Evolutionary conservation across 2,329 filamentous ascomycete genomes (phyloP).

Genomic region (Trichothecium roseum): DNA sequence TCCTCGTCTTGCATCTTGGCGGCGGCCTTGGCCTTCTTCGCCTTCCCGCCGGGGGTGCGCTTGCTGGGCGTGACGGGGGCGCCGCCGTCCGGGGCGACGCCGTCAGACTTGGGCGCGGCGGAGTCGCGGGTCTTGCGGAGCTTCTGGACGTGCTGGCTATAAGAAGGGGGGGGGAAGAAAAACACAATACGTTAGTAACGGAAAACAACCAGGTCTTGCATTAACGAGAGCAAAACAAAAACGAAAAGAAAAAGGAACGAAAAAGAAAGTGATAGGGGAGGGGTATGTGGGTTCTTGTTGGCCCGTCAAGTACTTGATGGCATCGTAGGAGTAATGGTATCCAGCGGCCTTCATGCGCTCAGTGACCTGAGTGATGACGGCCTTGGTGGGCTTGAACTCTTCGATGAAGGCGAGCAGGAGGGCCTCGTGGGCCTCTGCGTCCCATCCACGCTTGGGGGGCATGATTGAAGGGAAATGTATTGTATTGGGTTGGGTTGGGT

Average conservation of each 20-base stretch:
- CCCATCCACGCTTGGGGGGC: constrained; percentile 13
- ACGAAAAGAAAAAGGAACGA: constrained; percentile 1
- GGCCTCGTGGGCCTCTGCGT: constrained; percentile 25
- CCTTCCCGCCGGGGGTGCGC: constrained; percentile 11
- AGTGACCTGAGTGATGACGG: constrained; percentile 20
- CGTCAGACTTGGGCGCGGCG: constrained; percentile 10
- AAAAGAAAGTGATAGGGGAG: constrained; percentile 1
- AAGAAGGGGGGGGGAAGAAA: background rate
- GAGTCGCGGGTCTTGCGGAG: constrained; percentile 25
- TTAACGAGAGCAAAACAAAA: background rate
- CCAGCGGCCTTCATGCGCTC: constrained; percentile 21
- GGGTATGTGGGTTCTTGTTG: too few relatives aligned
- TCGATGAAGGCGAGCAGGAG: constrained; percentile 26
- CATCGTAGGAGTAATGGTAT: constrained; percentile 26
- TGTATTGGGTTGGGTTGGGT: background rate
- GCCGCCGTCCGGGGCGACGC: constrained; percentile 7
- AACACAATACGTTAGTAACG: constrained; percentile 8
- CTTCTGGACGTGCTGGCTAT: constrained; percentile 36
- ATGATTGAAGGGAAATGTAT: constrained; percentile 5
- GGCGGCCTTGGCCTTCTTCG: constrained; percentile 12
- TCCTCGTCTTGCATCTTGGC: constrained; percentile 10
- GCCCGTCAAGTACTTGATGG: constrained; percentile 30
- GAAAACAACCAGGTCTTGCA: too few relatives aligned
- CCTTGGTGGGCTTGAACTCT: constrained; percentile 21
- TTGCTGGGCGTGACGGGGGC: constrained; percentile 15